Conservation (phyloP, 2,329 filamentous ascomycete genomes). For the Dendryphion nanum region DNA sequence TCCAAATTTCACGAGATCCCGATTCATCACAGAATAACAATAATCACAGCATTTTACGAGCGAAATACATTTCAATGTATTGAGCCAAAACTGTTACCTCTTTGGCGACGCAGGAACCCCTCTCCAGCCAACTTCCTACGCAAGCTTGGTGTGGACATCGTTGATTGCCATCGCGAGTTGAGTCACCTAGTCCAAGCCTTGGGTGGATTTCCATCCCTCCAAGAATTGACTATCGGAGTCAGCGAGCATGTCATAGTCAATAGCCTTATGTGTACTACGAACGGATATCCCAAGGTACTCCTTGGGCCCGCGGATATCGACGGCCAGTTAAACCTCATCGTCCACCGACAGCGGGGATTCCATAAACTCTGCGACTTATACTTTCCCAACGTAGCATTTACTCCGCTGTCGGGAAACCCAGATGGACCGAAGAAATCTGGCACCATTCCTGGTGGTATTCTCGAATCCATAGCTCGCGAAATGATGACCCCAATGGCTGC, state of each 20-base stretch:
- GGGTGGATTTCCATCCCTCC: no score
- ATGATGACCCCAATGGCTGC: slow-evolving; percentile 13
- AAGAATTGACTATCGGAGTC: slow-evolving; percentile 21
- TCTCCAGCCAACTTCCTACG: slow-evolving; percentile 2
- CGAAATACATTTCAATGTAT: slow-evolving; percentile 5
- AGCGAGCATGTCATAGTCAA: slow-evolving; percentile 14
- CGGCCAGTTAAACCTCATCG: slow-evolving; percentile 6
- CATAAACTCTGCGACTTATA: slow-evolving; percentile 11
- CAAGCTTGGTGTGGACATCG: slow-evolving; percentile 1
- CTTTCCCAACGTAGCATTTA: slow-evolving; percentile 17
- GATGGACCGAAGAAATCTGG: slow-evolving; percentile 13
- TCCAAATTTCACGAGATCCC: no score
- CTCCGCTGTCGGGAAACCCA: slow-evolving; percentile 2
- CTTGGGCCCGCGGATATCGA: slow-evolving; percentile 9
- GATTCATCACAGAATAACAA: no score
- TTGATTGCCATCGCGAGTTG: no score
- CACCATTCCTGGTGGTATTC: slow-evolving; percentile 21
- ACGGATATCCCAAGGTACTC: slow-evolving; percentile 1
- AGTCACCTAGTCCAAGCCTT: no score
- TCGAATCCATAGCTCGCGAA: slow-evolving; percentile 20
- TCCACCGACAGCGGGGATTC: slow-evolving; percentile 14
- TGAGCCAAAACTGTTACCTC: no score
- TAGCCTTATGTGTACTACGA: neutral
- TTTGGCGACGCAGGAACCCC: no score
- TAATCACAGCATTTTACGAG: slow-evolving; percentile 1